phyloP scores from a whole-genome alignment of 176 grass and related monocot species.

The Oryza rufipogon region DNA sequence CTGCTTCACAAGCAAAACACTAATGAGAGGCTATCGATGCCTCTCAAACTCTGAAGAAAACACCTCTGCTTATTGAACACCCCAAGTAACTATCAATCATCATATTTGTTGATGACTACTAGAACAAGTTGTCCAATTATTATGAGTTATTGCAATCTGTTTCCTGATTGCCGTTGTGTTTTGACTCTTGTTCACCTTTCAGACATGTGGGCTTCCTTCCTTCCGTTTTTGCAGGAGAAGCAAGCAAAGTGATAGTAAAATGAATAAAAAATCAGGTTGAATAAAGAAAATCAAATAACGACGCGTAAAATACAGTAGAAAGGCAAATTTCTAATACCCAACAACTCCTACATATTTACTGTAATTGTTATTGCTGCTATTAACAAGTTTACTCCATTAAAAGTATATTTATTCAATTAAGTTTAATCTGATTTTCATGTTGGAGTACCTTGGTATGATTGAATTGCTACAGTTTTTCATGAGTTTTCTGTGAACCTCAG shows the following conservation, averaged over 20 bases:
- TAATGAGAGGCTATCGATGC: neutral
- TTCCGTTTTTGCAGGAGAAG: neutral
- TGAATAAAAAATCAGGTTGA: neutral
- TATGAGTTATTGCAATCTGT: neutral
- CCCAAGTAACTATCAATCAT: neutral
- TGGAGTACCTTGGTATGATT: neutral
- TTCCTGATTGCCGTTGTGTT: neutral
- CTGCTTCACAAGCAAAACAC: neutral
- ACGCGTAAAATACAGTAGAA: too few species aligned
- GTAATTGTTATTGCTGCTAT: too few species aligned
- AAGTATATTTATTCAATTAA: too few species aligned
- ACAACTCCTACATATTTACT: neutral
- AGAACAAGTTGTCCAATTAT: too few species aligned
- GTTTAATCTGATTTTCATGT: neutral
- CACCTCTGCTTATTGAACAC: neutral
- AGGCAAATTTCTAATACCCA: neutral
- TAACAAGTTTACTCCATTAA: too few species aligned
- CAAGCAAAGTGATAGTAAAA: neutral
- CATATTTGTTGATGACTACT: neutral
- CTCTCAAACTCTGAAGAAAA: neutral
- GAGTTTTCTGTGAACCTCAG: neutral
- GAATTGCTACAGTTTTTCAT: neutral
- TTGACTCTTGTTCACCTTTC: neutral
- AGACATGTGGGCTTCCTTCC: neutral
- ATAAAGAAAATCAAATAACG: neutral